Percentiles rank a stretch among this genome's conserved stretches.
These are phyloP conservation scores for Argentina anserina DNA, from an alignment of 306 rosid genomes.

Conservation along the genomic window DNA sequence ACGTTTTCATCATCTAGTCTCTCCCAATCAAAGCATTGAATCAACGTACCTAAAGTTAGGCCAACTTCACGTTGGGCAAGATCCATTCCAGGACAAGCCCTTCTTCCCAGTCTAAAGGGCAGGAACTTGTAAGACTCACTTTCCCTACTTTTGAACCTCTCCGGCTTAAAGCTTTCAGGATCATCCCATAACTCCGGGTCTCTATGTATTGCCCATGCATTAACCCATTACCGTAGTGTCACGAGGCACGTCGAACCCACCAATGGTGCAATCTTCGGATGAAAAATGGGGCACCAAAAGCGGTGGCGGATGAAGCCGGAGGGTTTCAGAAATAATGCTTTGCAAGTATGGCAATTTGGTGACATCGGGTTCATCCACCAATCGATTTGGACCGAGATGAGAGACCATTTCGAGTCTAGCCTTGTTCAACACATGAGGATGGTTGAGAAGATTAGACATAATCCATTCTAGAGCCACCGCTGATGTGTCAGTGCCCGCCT, in stretches of 20 bases:
- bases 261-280: constrained; percentile 30
- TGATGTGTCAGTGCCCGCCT: constrained; percentile 57
- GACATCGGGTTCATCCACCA: constrained; percentile 41
- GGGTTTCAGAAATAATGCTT: constrained; percentile 34
- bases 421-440: constrained; percentile 41
- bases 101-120: neutral
- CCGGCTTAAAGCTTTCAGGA: neutral
- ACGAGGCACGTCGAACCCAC: constrained; percentile 40
- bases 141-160: neutral
- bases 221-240: constrained; percentile 39
- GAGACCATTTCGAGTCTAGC: constrained; percentile 37
- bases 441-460: constrained; percentile 51
- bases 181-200: constrained; percentile 1
- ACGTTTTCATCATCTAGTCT: constrained; percentile 21
- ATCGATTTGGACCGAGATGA: constrained; percentile 22
- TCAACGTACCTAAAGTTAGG: neutral
- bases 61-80: neutral
- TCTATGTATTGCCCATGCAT: constrained; percentile 41
- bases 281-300: constrained; percentile 37
- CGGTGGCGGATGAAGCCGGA: constrained; percentile 40
- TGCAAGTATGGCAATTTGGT: constrained; percentile 37
- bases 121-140: neutral
- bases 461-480: constrained; percentile 56
- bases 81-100: neutral
- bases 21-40: constrained; percentile 9